Evolutionary conservation across 176 grass and related monocot species (phyloP).

Genomic region (Carex littledalei): DNA sequence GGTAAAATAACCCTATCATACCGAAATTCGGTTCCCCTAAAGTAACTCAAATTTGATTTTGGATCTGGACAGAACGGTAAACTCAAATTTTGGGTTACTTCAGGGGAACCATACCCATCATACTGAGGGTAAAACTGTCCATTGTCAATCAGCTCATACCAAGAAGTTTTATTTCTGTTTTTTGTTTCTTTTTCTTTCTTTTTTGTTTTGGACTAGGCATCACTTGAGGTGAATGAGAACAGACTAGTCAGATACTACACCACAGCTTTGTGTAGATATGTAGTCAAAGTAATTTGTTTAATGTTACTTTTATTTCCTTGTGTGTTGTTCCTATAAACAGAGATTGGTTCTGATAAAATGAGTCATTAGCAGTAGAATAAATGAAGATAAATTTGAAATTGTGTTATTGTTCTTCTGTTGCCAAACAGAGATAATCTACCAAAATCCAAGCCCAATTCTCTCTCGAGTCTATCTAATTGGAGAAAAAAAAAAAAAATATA

Average conservation of each 20-base stretch:
- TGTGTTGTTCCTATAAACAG: background rate
- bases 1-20: background rate
- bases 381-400: background rate
- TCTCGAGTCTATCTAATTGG: too few relatives aligned
- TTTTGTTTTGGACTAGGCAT: constrained; percentile 3
- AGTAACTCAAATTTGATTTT: too few relatives aligned
- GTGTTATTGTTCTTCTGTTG: background rate
- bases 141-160: background rate
- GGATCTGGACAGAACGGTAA: too few relatives aligned
- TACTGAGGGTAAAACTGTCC: background rate
- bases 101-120: too few relatives aligned
- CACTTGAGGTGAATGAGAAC: constrained; percentile 18
- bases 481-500: too few relatives aligned
- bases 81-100: too few relatives aligned
- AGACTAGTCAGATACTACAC: background rate
- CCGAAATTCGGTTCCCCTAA: background rate
- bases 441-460: too few relatives aligned
- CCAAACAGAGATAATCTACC: too few relatives aligned
- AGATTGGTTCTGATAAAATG: background rate
- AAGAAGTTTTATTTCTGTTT: background rate
- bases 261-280: background rate
- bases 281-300: background rate
- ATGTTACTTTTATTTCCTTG: background rate
- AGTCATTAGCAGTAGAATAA: background rate
- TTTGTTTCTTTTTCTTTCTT: background rate